phyloP scores from a whole-genome alignment of 202 grass and related monocot species.

The Schoenoplectus tabernaemontani region DNA sequence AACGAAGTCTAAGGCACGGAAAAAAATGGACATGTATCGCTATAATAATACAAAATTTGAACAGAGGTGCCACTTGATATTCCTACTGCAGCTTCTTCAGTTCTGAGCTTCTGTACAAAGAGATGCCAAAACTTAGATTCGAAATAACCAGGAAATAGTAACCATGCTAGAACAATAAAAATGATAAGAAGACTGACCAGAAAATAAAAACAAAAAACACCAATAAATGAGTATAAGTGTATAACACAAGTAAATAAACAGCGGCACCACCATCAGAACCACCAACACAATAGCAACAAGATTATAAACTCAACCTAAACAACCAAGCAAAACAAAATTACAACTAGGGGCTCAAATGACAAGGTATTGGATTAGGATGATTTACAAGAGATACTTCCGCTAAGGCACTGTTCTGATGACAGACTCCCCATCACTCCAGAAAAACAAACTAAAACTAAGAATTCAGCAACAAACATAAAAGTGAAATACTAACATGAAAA shows the following conservation, averaged over 20 bases:
- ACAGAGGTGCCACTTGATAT: not conserved
- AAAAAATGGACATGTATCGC: not conserved
- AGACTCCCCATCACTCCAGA: too few relatives aligned
- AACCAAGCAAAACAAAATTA: too few relatives aligned
- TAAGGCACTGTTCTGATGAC: not conserved
- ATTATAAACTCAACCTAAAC: too few relatives aligned
- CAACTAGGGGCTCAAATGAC: too few relatives aligned
- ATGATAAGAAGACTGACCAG: not conserved
- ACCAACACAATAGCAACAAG: too few relatives aligned
- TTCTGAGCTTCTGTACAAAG: conserved; percentile 7
- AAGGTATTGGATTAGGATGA: too few relatives aligned
- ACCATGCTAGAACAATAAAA: not conserved
- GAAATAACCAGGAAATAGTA: not conserved
- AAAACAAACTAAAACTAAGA: not conserved
- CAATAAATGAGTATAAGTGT: not conserved
- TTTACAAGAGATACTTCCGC: too few relatives aligned
- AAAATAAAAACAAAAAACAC: not conserved
- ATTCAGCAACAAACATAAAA: not conserved
- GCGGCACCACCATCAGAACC: too few relatives aligned
- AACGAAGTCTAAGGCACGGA: too few relatives aligned
- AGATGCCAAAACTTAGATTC: not conserved
- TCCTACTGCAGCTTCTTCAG: not conserved
- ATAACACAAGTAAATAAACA: not conserved
- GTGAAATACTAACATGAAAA: not conserved
- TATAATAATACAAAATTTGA: not conserved